Evolutionary conservation across 352 stramenopile species (phyloP), one percentile per base, ranked within the genome.

Genomic region (Poterioochromonas sp.): DNA sequence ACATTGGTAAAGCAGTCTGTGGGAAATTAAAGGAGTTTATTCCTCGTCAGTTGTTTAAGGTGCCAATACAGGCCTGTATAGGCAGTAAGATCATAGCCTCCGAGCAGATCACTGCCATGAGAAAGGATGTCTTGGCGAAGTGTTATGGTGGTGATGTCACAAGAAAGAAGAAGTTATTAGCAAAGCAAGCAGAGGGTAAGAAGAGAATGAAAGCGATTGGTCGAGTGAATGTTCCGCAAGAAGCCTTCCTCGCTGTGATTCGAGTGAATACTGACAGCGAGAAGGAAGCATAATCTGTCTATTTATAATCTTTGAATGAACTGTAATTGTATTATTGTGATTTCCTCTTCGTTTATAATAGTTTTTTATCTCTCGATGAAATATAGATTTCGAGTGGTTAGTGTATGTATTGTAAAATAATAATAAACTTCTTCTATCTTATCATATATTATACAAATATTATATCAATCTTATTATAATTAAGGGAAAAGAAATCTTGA

Each of bases 171-270:
- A 99, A 99, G 83, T 87, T 99, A 73, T 84, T 99, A 40, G 91
- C 98, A 79, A 99, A 99, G 86, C 96, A 99, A 87, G 98, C 98
- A 68, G 94, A 97, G 82, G 96, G 96, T 77, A 99, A 99, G 85
- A 97, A 97, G 79, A 88, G 94, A 80, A 98, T 99, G 94, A 98
- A 98, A 85, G 93, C 92, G 12, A 94, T 99, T 80, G 93, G 95
- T 26, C 98, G 98, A 80, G 95, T 99, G 0, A 90, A 95, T 85
- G 91, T 99, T 34, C 96, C 94, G 35, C 96, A 99, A 87, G 94
- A 98, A 81, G 95, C 95, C 18, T 99, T 99, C 82, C 97, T 96
- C 90, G 95, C 95, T 32, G 95, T 99, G 37, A 8, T 74, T 32
- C 62, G 41, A 71, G n/a, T n/a, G n/a, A n/a, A n/a, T n/a, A n/a